phyloP scores from a whole-genome alignment of 371 early-diverging fungal species.

The Lichtheimia ornata region DNA sequence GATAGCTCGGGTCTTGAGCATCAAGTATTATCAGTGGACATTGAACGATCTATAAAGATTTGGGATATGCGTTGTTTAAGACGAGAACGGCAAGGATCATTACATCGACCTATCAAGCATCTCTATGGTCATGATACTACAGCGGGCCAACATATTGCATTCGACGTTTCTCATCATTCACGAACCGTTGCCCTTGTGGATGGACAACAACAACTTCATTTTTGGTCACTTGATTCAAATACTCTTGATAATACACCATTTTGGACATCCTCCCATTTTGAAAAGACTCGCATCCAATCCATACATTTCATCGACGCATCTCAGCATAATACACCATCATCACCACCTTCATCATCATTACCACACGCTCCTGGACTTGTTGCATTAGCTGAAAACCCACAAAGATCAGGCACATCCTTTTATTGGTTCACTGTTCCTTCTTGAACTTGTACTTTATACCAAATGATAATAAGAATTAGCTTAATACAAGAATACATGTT shows the following conservation, averaged over 20 bases:
- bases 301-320: constrained; percentile 20
- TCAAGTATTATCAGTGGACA: constrained; percentile 15
- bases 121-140: constrained; percentile 28
- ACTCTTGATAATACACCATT: constrained; percentile 16
- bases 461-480: no score
- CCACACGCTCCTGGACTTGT: constrained; percentile 13
- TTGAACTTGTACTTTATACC: no score
- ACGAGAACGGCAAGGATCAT: not conserved
- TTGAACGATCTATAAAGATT: constrained; percentile 25
- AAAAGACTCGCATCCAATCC: constrained; percentile 17
- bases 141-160: constrained; percentile 14
- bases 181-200: constrained; percentile 22
- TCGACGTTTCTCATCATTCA: constrained; percentile 23
- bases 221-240: constrained; percentile 27
- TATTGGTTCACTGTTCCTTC: constrained; percentile 15
- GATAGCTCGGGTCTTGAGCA: not conserved
- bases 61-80: constrained; percentile 26
- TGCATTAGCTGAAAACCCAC: constrained; percentile 1
- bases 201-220: constrained; percentile 20
- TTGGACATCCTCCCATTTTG: constrained; percentile 23
- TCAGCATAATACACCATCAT: not conserved
- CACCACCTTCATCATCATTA: no score
- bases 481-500: no score
- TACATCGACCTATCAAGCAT: constrained; percentile 14
- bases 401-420: constrained; percentile 3